A percentile compares a stretch with the other conserved stretches of the same genome.
Evolutionary conservation across 495 filamentous ascomycete genomes (phyloP).

Genomic region (Amphirosellinia nigrospora): DNA sequence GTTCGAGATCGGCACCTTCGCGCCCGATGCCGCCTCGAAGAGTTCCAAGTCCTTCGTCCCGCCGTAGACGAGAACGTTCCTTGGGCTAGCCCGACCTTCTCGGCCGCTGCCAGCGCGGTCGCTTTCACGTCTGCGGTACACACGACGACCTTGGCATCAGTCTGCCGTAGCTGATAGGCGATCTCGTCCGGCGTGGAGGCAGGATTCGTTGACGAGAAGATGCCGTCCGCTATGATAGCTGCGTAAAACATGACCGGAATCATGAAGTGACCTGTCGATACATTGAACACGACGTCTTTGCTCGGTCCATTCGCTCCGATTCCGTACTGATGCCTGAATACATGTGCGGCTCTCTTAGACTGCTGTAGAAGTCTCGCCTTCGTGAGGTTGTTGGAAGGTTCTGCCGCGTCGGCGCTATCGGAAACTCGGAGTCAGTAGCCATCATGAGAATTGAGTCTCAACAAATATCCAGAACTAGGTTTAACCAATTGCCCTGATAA

Average conservation of each 20-base stretch:
- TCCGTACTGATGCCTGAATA: constrained; percentile 53
- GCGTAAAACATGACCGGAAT: constrained; percentile 55
- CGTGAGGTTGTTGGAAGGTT: constrained; percentile 53
- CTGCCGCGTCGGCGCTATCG: constrained; percentile 51
- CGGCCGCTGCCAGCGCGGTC: constrained; percentile 65
- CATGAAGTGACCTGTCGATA: constrained; percentile 56
- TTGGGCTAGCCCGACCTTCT: constrained; percentile 58
- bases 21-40: constrained; percentile 15
- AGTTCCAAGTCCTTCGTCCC: constrained; percentile 27
- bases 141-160: constrained; percentile 60
- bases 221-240: constrained; percentile 56
- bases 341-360: constrained; percentile 52
- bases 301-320: constrained; percentile 53
- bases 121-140: constrained; percentile 56
- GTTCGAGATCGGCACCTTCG: constrained; percentile 32
- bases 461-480: not conserved
- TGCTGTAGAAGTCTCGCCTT: constrained; percentile 53
- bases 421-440: constrained; percentile 43
- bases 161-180: constrained; percentile 48
- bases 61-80: constrained; percentile 43
- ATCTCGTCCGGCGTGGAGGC: constrained; percentile 51
- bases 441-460: not conserved
- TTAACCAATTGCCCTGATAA: not conserved
- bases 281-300: constrained; percentile 58
- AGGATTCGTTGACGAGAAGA: constrained; percentile 54